Evolutionary conservation across 2,329 filamentous ascomycete species (phyloP), one percentile per base, ranked within the genome.

Genomic region (Epichloe elymi): DNA sequence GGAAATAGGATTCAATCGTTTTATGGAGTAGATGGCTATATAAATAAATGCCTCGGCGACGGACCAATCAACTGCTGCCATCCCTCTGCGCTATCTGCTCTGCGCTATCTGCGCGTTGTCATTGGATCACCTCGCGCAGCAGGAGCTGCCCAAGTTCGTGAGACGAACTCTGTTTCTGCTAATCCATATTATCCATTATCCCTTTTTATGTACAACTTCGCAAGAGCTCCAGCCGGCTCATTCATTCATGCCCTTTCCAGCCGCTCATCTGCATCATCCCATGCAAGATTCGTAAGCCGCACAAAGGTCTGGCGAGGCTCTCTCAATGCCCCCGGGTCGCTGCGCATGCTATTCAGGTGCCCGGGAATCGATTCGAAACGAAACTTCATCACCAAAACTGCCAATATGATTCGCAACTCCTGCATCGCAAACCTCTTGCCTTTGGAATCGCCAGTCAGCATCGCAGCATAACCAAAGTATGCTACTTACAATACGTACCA

Each of bases 341-440:
- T 35, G 7, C 39, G 38, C 19, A 41, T 46, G 12, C 49, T 41
- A 11, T 51, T 43, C 7, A 47, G 39, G 14, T 36, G 23, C n/a
- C 43, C 49, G 7, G 49, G 33, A 48, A 48, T 43, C 14, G 44
- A 23, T 33, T 40, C 50, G 10, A 51, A 36, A 4, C 33, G 17
- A 20, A 48, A 51, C 12, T 33, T 47, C 45, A 40, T 26, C 15
- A 51, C n/a, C 39, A 48, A 7, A 10, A 48, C 2, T 6, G 30
- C 39, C 11, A 51, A 12, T 2, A 45, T n/a, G 8, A 51, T 37
- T 35, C 40, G 44, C 38, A 48, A 10, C n/a, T 51, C 45, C 17
- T 48, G 50, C 50, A 48, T 51, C 3, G 44, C 39, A 10, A 51
- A 41, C 11, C 17, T 41, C 30, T 47, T 51, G 17, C 49, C 44